phyloP scores from a whole-genome alignment of 176 grass and related monocot species.

The Carex littledalei region DNA sequence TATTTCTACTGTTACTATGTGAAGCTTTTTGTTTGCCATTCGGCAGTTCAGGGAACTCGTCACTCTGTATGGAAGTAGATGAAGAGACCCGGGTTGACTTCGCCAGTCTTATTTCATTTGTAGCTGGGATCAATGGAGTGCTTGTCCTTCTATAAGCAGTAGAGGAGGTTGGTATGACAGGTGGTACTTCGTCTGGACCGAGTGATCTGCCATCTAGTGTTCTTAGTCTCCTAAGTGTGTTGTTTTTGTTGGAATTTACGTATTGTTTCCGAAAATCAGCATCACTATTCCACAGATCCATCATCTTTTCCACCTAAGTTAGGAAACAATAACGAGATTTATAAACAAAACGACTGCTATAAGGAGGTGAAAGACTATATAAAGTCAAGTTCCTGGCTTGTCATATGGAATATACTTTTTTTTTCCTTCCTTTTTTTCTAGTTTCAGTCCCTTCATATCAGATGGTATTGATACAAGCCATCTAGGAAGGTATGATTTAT shows the following conservation, averaged over 20 bases:
- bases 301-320: slow-evolving; percentile 53
- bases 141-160: slow-evolving; percentile 36
- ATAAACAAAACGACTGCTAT: background rate
- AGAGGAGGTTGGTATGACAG: slow-evolving; percentile 38
- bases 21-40: background rate
- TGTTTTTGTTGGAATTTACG: slow-evolving; percentile 59
- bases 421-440: background rate
- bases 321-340: slow-evolving; percentile 1
- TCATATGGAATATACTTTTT: background rate
- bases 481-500: background rate
- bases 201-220: slow-evolving; percentile 80
- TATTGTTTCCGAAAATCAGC: slow-evolving; percentile 71
- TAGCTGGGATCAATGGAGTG: slow-evolving; percentile 20
- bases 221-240: slow-evolving; percentile 66
- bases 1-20: slow-evolving; percentile 4
- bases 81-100: slow-evolving; percentile 11
- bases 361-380: background rate
- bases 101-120: background rate
- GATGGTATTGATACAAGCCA: background rate
- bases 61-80: background rate
- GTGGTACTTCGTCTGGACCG: slow-evolving; percentile 67
- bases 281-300: slow-evolving; percentile 69
- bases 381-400: background rate
- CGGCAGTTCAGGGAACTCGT: slow-evolving; percentile 8
- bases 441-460: background rate